These are phyloP conservation scores for Microstegium vimineum DNA, from an alignment of 176 grass and related monocot species.

Conservation along the genomic window DNA sequence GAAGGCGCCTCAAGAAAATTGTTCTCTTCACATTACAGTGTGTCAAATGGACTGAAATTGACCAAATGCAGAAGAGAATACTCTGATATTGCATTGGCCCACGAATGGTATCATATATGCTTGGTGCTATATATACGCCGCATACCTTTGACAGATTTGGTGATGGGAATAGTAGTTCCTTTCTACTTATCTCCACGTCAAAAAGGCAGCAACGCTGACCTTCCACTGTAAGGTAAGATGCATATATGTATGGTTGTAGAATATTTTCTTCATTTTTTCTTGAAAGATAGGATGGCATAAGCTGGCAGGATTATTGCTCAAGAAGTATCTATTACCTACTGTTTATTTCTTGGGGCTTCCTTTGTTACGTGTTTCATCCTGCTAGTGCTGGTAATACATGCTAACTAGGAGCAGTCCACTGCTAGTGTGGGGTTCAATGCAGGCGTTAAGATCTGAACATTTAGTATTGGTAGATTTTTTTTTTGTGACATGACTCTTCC, in stretches of 20 bases:
- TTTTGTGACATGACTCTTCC: too few species aligned
- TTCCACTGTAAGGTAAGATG: background rate
- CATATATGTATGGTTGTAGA: background rate
- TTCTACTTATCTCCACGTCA: background rate
- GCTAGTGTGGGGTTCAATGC: too few species aligned
- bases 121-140: background rate
- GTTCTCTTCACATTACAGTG: background rate
- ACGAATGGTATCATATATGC: background rate
- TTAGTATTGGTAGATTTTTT: too few species aligned
- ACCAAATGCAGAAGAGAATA: background rate
- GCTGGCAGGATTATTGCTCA: too few species aligned
- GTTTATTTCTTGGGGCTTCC: too few species aligned
- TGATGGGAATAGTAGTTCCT: constrained; percentile 5
- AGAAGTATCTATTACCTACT: too few species aligned
- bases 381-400: too few species aligned
- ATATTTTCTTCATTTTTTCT: too few species aligned
- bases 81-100: background rate
- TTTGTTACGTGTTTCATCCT: too few species aligned
- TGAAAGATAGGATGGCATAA: too few species aligned
- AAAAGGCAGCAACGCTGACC: background rate
- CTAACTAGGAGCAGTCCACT: too few species aligned
- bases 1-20: background rate
- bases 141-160: background rate
- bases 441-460: too few species aligned
- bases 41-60: background rate